These are phyloP conservation scores for Naganishia albida DNA, from an alignment of 1,284 basidiomycete genomes.

Conservation along the genomic window DNA sequence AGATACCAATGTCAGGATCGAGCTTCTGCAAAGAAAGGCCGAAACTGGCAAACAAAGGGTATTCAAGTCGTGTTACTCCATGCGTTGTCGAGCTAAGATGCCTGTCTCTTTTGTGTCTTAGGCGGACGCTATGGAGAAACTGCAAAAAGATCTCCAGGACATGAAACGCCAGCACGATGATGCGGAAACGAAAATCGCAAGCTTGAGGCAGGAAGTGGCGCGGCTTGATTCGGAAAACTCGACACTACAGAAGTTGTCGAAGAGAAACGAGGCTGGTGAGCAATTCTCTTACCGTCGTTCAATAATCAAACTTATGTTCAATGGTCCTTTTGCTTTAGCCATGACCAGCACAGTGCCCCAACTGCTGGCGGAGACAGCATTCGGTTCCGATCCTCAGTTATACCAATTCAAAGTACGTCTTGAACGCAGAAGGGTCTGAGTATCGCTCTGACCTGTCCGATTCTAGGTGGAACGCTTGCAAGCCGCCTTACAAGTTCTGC, in stretches of 20 bases:
- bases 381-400: conserved; percentile 3
- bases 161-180: conserved; percentile 81
- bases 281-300: too few species aligned
- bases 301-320: too few species aligned
- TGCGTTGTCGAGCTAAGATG: not conserved
- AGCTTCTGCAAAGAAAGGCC: conserved; percentile 88
- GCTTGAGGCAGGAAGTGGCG: conserved; percentile 85
- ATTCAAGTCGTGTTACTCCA: not conserved
- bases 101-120: conserved; percentile 39
- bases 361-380: not conserved
- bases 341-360: not conserved
- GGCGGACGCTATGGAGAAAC: conserved; percentile 75
- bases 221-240: conserved; percentile 80
- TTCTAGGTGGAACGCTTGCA: conserved; percentile 84
- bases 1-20: conserved; percentile 86
- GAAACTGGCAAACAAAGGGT: conserved; percentile 81
- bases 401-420: not conserved
- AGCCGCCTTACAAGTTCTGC: conserved; percentile 81
- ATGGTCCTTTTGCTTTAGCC: not conserved
- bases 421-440: not conserved
- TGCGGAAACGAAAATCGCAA: conserved; percentile 90
- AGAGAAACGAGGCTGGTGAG: conserved; percentile 61
- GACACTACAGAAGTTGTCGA: conserved; percentile 70
- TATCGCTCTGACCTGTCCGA: conserved; percentile 30
- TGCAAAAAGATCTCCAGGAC: conserved; percentile 78